Percentiles rank a stretch among this genome's conserved stretches.
Evolutionary conservation across 2,329 filamentous ascomycete genomes (phyloP).

Genomic region (Botrytis fragariae): DNA sequence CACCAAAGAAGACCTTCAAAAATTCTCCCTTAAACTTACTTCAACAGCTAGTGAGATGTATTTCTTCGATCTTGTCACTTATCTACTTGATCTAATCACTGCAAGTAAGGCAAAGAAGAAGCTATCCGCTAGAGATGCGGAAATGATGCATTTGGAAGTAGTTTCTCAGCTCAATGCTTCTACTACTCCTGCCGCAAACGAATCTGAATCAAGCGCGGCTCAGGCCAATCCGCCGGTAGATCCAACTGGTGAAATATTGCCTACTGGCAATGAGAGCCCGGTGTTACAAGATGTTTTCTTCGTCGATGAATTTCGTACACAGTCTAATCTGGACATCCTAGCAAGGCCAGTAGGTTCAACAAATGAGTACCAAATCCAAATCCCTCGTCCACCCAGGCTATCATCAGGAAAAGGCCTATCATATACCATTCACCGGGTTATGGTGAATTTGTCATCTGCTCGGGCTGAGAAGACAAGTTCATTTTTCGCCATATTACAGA

Average conservation of each 20-base stretch:
- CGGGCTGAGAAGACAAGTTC: background rate
- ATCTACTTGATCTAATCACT: background rate
- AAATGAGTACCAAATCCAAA: background rate
- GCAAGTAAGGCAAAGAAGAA: background rate
- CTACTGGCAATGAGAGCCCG: no score
- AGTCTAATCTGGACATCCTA: background rate
- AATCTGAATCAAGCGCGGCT: background rate
- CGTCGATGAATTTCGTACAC: background rate
- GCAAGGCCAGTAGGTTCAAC: background rate
- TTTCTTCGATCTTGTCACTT: fast-evolving
- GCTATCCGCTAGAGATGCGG: background rate
- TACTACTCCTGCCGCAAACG: background rate
- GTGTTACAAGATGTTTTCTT: fast-evolving
- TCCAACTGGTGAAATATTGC: background rate
- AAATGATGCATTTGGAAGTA: background rate
- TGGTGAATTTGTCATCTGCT: background rate
- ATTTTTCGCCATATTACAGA: background rate
- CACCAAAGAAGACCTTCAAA: background rate
- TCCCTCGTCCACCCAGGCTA: background rate
- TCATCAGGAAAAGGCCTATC: background rate
- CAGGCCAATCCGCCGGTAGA: background rate
- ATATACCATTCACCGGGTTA: background rate
- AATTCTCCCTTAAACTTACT: background rate
- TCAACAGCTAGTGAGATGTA: background rate
- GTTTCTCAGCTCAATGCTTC: background rate